A percentile compares a stretch with the other conserved stretches of the same genome.
Conservation (phyloP, 306 rosid species). For the Macrotyloma uniflorum region DNA sequence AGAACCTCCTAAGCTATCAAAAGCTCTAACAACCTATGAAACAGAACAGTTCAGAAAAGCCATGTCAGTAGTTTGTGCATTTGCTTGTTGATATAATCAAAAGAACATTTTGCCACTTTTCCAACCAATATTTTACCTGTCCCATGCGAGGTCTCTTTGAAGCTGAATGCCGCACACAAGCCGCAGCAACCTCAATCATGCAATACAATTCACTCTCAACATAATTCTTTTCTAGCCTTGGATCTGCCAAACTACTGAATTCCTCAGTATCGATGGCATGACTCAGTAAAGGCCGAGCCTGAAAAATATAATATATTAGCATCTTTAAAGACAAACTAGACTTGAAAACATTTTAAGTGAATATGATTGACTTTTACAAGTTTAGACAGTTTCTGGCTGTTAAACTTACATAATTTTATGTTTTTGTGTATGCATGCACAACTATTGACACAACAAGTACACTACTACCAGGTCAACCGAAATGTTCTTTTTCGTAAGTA, state of each 20-base stretch:
- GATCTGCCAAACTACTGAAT: conserved; percentile 61
- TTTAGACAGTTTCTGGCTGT: conserved; percentile 16
- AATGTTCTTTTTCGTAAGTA: background rate
- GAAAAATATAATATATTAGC: conserved; percentile 29
- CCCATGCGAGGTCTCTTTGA: conserved; percentile 91
- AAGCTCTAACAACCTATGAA: conserved; percentile 87
- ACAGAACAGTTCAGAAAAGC: conserved; percentile 37
- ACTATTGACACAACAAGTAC: conserved; percentile 6
- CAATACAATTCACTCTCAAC: conserved; percentile 66
- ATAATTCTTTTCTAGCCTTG: conserved; percentile 69
- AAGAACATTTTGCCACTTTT: background rate
- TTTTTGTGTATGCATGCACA: conserved; percentile 4
- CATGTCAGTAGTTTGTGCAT: background rate
- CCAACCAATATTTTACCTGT: conserved; percentile 58
- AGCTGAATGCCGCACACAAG: conserved; percentile 85
- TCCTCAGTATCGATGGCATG: conserved; percentile 68
- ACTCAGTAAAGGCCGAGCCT: conserved; percentile 88
- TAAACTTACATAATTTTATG: background rate
- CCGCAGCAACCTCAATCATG: conserved; percentile 84
- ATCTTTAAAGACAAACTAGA: conserved; percentile 35
- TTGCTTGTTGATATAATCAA: background rate
- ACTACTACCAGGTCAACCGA: background rate
- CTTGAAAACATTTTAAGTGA: background rate
- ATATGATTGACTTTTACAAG: conserved; percentile 18
- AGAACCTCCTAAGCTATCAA: conserved; percentile 63